Conservation (phyloP, 805 yeast species). For the Kuraishia hungarica region DNA sequence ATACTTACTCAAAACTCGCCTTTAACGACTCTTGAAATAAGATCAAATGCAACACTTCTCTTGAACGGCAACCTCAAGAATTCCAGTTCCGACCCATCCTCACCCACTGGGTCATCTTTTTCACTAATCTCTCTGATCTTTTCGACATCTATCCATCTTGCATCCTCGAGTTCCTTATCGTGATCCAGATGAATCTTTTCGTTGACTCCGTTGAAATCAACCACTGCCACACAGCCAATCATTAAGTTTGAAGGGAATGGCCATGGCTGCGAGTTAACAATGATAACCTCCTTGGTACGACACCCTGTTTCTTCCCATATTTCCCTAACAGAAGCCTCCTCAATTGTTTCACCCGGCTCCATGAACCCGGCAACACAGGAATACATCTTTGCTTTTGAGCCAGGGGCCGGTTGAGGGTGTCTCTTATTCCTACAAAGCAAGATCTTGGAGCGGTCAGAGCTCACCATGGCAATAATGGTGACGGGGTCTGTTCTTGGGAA, state of each 20-base stretch:
- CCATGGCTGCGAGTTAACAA: conserved; percentile 89
- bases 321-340: conserved; percentile 80
- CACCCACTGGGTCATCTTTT: conserved; percentile 10
- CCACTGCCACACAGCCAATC: conserved; percentile 85
- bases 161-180: conserved; percentile 82
- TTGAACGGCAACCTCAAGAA: conserved; percentile 32
- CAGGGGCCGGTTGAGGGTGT: conserved; percentile 28
- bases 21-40: conserved; percentile 28
- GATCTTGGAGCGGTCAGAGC: conserved; percentile 48
- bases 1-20: background rate
- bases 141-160: conserved; percentile 68
- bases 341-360: conserved; percentile 92
- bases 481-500: conserved; percentile 94
- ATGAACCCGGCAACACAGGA: conserved; percentile 91
- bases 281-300: conserved; percentile 42
- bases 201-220: conserved; percentile 58
- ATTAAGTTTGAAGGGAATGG: conserved; percentile 91
- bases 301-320: conserved; percentile 96
- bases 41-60: conserved; percentile 33
- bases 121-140: conserved; percentile 36
- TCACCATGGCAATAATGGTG: conserved; percentile 71
- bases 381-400: conserved; percentile 38
- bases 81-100: conserved; percentile 20
- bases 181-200: conserved; percentile 65
- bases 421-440: conserved; percentile 67